Base-by-base conservation (phyloP, 2,329 filamentous ascomycete genomes). In the Fusarium piperis region DNA sequence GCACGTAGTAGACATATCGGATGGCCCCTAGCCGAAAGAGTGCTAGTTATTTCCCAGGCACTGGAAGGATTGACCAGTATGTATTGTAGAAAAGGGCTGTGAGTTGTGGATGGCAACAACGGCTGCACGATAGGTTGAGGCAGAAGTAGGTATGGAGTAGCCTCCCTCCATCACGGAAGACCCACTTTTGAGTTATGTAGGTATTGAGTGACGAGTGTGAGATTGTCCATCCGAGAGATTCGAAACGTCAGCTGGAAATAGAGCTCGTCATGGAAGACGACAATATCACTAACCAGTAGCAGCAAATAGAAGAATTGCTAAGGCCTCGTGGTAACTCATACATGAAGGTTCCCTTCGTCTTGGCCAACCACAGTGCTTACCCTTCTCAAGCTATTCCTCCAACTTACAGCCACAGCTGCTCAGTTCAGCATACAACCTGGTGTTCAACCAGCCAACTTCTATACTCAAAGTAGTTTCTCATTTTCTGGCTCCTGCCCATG, bases 341-440 rank as follows among this genome's bases (percentile, higher is more conserved):
- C n/a, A 10, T 33, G n/a, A 32, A 28, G 3, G 7, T 3, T 16
- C 12, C n/a, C 9, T 9, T 4, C 6, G 6, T 18, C 10, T 52
- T 20, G n/a, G 7, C n/a, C 2, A 52, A n/a, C 11, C 23, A 1
- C 4, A 4, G 41, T 46, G 4, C 53, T 41, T 23, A 5, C 23
- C 5, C 2, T 0, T 0, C 1, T 4, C 3, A 33, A 65, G 63
- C 8, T 64, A 7, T 65, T 52, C 9, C 28, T 65, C 2, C 63
- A 52, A 0, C 11, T 65, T 2, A 64, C 41, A 2, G 51, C 63
- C n/a, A 46, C 56, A 8, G 13, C 52, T n/a, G 30, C 20, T 16
- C n/a, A 64, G 8, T 65, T 58, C 15, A 65, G 59, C 12, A 64
- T 65, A 52, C 59, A 64, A 4, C 8, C 16, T 1, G 63, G 63